A percentile compares a stretch with the other conserved stretches of the same genome.
Evolutionary conservation across 148 eudicot genomes (phyloP).

Genomic region (Fallopia convolvulus): DNA sequence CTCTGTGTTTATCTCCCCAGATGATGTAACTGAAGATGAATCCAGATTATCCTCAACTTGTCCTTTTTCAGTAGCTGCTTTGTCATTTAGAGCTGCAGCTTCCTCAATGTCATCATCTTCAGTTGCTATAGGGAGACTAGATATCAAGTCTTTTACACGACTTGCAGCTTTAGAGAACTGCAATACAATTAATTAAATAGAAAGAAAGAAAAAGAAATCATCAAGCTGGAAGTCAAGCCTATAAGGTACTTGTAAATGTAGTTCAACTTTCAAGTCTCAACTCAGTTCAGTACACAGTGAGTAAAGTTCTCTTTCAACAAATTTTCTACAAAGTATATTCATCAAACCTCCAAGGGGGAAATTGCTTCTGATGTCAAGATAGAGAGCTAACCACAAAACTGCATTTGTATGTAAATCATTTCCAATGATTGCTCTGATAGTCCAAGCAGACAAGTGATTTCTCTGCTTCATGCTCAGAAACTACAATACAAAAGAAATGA

Average conservation of each 20-base stretch:
- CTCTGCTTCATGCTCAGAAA: conserved; percentile 58
- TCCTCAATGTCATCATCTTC: conserved; percentile 76
- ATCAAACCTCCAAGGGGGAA: background rate
- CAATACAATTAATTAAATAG: conserved; percentile 13
- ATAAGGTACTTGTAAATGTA: background rate
- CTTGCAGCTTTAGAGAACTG: conserved; percentile 88
- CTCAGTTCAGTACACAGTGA: background rate
- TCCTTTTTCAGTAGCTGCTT: conserved; percentile 24
- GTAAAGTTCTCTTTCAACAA: background rate
- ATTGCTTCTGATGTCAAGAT: background rate
- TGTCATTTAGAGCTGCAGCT: conserved; percentile 56
- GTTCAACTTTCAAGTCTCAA: background rate
- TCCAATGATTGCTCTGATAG: conserved; percentile 65
- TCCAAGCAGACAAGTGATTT: conserved; percentile 59
- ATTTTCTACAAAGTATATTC: background rate
- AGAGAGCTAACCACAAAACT: conserved; percentile 80
- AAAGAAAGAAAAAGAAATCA: background rate
- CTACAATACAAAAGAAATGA: conserved; percentile 33
- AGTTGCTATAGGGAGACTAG: conserved; percentile 69
- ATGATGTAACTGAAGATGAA: conserved; percentile 26
- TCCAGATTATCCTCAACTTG: conserved; percentile 24
- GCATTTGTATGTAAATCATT: conserved; percentile 93
- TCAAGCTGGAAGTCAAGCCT: background rate
- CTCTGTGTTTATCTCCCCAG: conserved; percentile 26
- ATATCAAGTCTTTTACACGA: conserved; percentile 64